A percentile compares a stretch with the other conserved stretches of the same genome.
Conservation (phyloP, 352 stramenopile genomes). For the Pythium graminicola region DNA sequence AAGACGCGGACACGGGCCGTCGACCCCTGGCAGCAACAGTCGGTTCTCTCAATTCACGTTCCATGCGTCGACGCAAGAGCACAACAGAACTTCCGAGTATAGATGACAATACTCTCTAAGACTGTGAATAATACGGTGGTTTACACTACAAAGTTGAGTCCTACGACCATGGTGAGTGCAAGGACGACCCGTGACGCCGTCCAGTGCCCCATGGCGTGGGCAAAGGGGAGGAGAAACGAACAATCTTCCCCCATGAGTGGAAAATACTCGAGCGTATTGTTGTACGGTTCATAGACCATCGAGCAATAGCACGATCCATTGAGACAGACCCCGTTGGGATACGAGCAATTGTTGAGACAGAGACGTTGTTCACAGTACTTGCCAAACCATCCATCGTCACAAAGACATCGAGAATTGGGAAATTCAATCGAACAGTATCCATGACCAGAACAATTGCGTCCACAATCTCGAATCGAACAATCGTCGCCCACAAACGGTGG, state of each 20-base stretch:
- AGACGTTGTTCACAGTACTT: slow-evolving; percentile 88
- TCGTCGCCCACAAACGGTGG: slow-evolving; percentile 90
- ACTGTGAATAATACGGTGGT: too few relatives aligned
- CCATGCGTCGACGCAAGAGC: slow-evolving; percentile 56
- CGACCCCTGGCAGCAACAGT: slow-evolving; percentile 25
- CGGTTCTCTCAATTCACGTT: slow-evolving; percentile 14
- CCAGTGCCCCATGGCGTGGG: slow-evolving; percentile 18
- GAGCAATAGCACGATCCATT: slow-evolving; percentile 88
- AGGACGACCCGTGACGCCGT: background rate
- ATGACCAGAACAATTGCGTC: slow-evolving; percentile 86
- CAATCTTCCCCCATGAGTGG: slow-evolving; percentile 80
- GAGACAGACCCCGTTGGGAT: slow-evolving; percentile 92
- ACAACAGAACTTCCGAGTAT: slow-evolving; percentile 32
- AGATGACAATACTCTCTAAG: too few relatives aligned
- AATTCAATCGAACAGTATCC: slow-evolving; percentile 96
- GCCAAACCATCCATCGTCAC: slow-evolving; percentile 92
- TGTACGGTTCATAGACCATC: slow-evolving; percentile 93
- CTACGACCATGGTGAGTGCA: background rate
- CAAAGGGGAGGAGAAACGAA: slow-evolving; percentile 73
- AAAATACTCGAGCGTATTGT: slow-evolving; percentile 83
- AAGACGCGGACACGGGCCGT: slow-evolving; percentile 3
- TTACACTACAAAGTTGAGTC: too few relatives aligned
- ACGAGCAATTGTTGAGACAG: slow-evolving; percentile 97
- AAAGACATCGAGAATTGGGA: slow-evolving; percentile 92
- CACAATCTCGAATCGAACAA: slow-evolving; percentile 93